Percentiles rank a stretch among this genome's conserved stretches.
Conservation (phyloP, 164 flowering plant genomes). For the Annona squamosa region DNA sequence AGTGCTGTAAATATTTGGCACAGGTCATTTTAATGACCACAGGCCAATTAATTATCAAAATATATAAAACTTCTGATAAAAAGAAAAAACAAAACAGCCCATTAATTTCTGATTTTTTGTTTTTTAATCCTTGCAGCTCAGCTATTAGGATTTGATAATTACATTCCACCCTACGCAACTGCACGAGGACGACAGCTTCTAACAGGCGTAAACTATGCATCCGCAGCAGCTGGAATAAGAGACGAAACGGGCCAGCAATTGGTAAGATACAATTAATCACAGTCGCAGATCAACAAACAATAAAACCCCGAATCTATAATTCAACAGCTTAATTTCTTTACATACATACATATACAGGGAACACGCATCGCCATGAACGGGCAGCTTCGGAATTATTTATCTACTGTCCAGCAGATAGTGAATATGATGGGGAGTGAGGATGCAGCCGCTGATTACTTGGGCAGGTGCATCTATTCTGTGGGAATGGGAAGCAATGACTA, state of each 20-base stretch:
- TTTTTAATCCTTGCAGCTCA: slow-evolving; percentile 32
- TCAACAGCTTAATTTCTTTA: neutral
- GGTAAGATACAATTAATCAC: slow-evolving; percentile 21
- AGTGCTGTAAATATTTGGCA: too few relatives aligned
- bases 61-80: neutral
- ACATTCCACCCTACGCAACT: slow-evolving; percentile 36
- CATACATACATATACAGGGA: slow-evolving; percentile 31
- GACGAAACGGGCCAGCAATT: slow-evolving; percentile 50
- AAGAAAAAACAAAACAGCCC: neutral
- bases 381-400: slow-evolving; percentile 43
- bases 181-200: slow-evolving; percentile 34
- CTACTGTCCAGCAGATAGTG: slow-evolving; percentile 36
- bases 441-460: slow-evolving; percentile 19
- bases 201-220: slow-evolving; percentile 44
- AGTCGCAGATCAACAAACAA: neutral
- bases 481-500: slow-evolving; percentile 52
- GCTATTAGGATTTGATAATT: slow-evolving; percentile 36
- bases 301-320: neutral
- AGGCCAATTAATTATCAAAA: too few relatives aligned
- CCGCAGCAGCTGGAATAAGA: slow-evolving; percentile 52
- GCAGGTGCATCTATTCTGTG: slow-evolving; percentile 24
- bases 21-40: too few relatives aligned
- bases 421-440: slow-evolving; percentile 38
- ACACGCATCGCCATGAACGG: slow-evolving; percentile 38
- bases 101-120: neutral